Evolutionary conservation across 2,329 filamentous ascomycete genomes (phyloP).

Genomic region (Phaeosphaeria sp.): DNA sequence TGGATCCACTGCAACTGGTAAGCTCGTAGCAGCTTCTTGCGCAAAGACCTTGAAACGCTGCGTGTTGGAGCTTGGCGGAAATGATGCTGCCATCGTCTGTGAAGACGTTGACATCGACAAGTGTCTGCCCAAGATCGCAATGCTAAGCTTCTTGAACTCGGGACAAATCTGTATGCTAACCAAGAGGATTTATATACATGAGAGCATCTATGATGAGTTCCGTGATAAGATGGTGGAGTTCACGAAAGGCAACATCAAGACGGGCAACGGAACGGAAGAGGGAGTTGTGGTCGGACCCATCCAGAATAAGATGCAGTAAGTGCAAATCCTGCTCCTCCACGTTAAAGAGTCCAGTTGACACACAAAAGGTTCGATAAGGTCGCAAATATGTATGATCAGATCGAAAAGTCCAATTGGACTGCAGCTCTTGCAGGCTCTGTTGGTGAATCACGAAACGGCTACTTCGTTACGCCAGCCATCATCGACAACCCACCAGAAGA

Average conservation of each 20-base stretch:
- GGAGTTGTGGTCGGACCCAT: constrained; percentile 38
- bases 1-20: constrained; percentile 65
- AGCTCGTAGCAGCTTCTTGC: constrained; percentile 63
- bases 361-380: constrained; percentile 63
- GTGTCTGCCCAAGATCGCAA: constrained; percentile 42
- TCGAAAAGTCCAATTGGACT: constrained; percentile 59
- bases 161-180: constrained; percentile 55
- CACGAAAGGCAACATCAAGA: constrained; percentile 49
- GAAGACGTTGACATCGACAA: constrained; percentile 59
- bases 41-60: constrained; percentile 65
- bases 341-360: too few species aligned
- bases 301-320: constrained; percentile 34
- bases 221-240: constrained; percentile 52
- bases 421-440: constrained; percentile 56
- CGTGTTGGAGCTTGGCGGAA: constrained; percentile 68
- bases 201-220: constrained; percentile 42
- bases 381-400: constrained; percentile 62
- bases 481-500: constrained; percentile 64
- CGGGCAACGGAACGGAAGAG: constrained; percentile 35
- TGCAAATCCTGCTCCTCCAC: too few species aligned
- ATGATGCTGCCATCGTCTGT: constrained; percentile 65
- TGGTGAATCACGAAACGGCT: constrained; percentile 51
- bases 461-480: constrained; percentile 66
- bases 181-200: constrained; percentile 44
- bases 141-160: constrained; percentile 61